These are phyloP conservation scores for Sporisorium reilianum DNA, from an alignment of 1,284 basidiomycete genomes.

Conservation along the genomic window DNA sequence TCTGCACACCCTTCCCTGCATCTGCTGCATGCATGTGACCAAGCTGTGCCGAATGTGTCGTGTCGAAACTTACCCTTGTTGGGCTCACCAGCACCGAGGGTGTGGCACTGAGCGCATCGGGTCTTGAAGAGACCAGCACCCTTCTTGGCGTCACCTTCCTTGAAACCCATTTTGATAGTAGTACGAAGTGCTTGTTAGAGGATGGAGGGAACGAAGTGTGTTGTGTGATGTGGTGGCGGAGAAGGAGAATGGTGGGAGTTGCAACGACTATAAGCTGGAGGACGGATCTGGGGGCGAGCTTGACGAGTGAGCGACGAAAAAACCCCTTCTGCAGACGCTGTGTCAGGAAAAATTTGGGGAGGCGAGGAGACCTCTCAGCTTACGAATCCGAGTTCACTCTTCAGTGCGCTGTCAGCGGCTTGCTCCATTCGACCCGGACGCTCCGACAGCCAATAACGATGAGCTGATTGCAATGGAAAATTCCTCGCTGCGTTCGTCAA, in stretches of 20 bases:
- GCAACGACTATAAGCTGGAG: constrained; percentile 18
- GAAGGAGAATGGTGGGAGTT: background rate
- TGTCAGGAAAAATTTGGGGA: constrained; percentile 9
- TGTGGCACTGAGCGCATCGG: constrained; percentile 98
- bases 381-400: constrained; percentile 26
- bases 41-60: background rate
- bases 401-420: background rate
- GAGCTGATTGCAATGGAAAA: constrained; percentile 12
- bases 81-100: constrained; percentile 82
- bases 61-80: constrained; percentile 74
- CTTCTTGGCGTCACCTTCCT: constrained; percentile 63
- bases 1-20: background rate
- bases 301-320: background rate
- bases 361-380: constrained; percentile 15
- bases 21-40: background rate
- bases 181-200: constrained; percentile 1
- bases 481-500: background rate
- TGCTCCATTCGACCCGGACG: constrained; percentile 2
- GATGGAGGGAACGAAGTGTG: background rate
- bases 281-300: constrained; percentile 14
- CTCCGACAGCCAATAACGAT: constrained; percentile 23
- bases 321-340: constrained; percentile 10
- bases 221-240: constrained; percentile 15
- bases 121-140: constrained; percentile 73
- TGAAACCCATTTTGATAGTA: constrained; percentile 54